These are phyloP conservation scores for Metschnikowia borealis DNA, from an alignment of 805 yeast species.

Conservation along the genomic window DNA sequence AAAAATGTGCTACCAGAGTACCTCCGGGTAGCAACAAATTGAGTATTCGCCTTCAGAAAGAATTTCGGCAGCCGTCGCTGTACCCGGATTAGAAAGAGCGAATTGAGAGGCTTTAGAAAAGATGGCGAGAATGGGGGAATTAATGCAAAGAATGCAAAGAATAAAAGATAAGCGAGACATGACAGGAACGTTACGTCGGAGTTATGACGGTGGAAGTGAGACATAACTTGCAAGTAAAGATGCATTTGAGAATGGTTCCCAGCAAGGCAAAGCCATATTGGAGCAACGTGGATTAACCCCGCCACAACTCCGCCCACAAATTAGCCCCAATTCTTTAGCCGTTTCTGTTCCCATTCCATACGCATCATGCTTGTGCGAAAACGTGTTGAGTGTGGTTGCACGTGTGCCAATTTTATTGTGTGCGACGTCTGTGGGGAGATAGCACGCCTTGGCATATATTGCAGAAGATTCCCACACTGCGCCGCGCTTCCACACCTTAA, in stretches of 20 bases:
- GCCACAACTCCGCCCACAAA: not conserved
- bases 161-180: not conserved
- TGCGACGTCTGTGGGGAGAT: not conserved
- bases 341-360: not conserved
- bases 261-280: not conserved
- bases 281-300: not conserved
- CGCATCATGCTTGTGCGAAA: not conserved
- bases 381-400: slow-evolving; percentile 2
- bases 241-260: not conserved
- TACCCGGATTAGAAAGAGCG: not conserved
- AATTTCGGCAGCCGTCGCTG: slow-evolving; percentile 2
- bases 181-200: not conserved
- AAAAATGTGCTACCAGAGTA: not conserved
- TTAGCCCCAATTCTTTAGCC: not conserved
- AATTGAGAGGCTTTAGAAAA: not conserved
- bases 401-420: slow-evolving; percentile 3
- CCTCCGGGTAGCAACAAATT: slow-evolving; percentile 12
- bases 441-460: slow-evolving; percentile 1
- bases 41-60: slow-evolving; percentile 4
- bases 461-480: slow-evolving; percentile 1
- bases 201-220: not conserved
- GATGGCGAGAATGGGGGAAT: not conserved
- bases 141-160: not conserved
- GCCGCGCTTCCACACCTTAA: not conserved
- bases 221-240: not conserved